Percentiles rank a stretch among this genome's conserved stretches.
These are phyloP conservation scores for Candida ortonii DNA, from an alignment of 805 yeast species.

Conservation along the genomic window DNA sequence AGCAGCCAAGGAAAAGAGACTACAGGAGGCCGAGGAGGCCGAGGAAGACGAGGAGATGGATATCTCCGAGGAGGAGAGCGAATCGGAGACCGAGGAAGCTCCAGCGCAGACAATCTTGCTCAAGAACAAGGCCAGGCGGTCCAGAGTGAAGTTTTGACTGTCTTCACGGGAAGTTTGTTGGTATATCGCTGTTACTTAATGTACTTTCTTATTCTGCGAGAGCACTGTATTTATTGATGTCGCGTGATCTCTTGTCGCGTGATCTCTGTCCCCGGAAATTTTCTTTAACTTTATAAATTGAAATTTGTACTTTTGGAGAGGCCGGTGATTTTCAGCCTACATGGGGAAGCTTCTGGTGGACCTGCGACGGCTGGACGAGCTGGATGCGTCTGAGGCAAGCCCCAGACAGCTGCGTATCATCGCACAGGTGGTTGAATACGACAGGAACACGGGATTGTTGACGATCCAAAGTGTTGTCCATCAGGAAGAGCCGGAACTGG, in stretches of 20 bases:
- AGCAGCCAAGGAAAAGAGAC: constrained; percentile 54
- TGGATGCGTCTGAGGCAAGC: constrained; percentile 7
- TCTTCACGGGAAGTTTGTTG: constrained; percentile 13
- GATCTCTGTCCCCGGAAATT: too few species aligned
- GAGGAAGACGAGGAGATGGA: constrained; percentile 48
- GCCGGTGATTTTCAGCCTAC: too few species aligned
- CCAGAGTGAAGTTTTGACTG: constrained; percentile 43
- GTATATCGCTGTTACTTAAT: too few species aligned
- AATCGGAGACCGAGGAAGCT: constrained; percentile 36
- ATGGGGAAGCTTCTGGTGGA: constrained; percentile 25
- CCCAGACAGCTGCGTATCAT: constrained; percentile 22
- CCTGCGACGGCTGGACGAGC: constrained; percentile 12
- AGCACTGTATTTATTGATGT: too few species aligned
- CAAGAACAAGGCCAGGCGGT: constrained; percentile 58
- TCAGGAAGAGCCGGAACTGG: constrained; percentile 2
- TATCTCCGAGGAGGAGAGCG: constrained; percentile 39
- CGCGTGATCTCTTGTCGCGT: too few species aligned
- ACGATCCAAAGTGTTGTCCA: constrained; percentile 15
- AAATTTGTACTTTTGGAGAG: too few species aligned
- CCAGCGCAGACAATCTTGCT: constrained; percentile 53
- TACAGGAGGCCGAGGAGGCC: constrained; percentile 44
- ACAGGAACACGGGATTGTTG: constrained; percentile 17
- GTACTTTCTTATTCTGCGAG: too few species aligned
- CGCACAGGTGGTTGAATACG: constrained; percentile 22
- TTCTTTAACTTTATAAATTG: too few species aligned